Evolutionary conservation across 1,284 basidiomycete species (phyloP).

Genomic region (Rhodotorula sp.): DNA sequence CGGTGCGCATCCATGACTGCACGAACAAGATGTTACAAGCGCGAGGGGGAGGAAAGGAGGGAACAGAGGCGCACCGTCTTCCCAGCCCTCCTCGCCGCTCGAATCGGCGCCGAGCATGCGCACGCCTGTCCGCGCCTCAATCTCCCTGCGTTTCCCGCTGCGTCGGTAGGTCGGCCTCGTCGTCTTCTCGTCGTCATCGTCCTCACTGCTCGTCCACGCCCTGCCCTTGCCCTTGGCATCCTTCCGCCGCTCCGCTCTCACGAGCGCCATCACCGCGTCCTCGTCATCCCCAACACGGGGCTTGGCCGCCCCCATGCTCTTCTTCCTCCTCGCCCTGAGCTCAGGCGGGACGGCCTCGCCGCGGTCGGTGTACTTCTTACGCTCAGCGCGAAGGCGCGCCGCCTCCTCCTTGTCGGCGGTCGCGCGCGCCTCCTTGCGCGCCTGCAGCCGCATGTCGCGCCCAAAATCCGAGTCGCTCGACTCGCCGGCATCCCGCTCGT

Average conservation of each 20-base stretch:
- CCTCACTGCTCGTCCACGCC: constrained; percentile 1
- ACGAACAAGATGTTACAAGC: too few species aligned
- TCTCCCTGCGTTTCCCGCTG: constrained; percentile 13
- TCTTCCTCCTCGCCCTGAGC: constrained; percentile 8
- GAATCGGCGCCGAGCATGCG: background rate
- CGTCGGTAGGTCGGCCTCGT: constrained; percentile 17
- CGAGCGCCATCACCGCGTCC: background rate
- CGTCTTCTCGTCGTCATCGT: background rate
- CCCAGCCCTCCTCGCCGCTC: background rate
- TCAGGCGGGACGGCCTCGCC: constrained; percentile 6
- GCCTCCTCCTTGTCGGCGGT: background rate
- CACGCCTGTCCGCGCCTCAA: constrained; percentile 4
- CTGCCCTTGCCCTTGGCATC: background rate
- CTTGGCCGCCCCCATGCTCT: constrained; percentile 2
- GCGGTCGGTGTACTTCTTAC: constrained; percentile 13
- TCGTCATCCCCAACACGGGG: constrained; percentile 4
- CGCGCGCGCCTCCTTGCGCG: background rate
- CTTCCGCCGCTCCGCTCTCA: background rate
- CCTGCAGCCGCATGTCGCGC: background rate
- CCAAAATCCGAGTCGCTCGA: background rate
- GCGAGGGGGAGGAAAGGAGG: background rate
- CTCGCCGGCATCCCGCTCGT: too few species aligned
- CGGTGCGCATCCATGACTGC: background rate
- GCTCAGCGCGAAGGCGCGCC: background rate
- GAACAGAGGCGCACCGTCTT: background rate